A percentile compares a stretch with the other conserved stretches of the same genome.
phyloP scores from a whole-genome alignment of 257 asterid genomes.

The Nicotiana benthamiana region DNA sequence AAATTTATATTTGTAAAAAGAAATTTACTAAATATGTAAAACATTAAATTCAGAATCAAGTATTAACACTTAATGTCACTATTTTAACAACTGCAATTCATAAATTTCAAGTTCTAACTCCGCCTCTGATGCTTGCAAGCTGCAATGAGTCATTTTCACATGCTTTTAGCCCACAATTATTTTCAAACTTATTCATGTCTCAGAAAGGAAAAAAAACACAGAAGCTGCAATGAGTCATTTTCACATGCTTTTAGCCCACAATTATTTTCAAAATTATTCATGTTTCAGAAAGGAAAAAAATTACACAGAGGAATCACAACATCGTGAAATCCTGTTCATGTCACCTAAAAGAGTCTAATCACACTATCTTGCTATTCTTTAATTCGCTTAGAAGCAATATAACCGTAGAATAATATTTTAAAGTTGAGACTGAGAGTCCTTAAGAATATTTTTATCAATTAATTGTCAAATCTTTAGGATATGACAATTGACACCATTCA shows the following conservation, averaged over 20 bases:
- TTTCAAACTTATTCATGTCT: not conserved
- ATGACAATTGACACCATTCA: not conserved
- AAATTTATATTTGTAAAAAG: too few relatives aligned
- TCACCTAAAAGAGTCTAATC: not conserved
- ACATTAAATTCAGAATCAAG: too few relatives aligned
- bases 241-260: not conserved
- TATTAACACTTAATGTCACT: too few relatives aligned
- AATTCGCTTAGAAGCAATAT: not conserved
- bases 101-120: too few relatives aligned
- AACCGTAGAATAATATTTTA: not conserved
- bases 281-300: not conserved
- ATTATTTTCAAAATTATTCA: not conserved
- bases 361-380: not conserved
- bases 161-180: not conserved
- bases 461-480: not conserved
- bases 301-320: not conserved
- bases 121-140: not conserved
- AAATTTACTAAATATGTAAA: too few relatives aligned
- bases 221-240: not conserved
- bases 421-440: not conserved
- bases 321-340: not conserved
- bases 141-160: not conserved
- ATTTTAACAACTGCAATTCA: too few relatives aligned
- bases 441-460: not conserved
- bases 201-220: not conserved